A percentile compares a stretch with the other conserved stretches of the same genome.
These are phyloP conservation scores for Chlorella ohadii DNA, from an alignment of 139 green algal genomes.

Conservation along the genomic window DNA sequence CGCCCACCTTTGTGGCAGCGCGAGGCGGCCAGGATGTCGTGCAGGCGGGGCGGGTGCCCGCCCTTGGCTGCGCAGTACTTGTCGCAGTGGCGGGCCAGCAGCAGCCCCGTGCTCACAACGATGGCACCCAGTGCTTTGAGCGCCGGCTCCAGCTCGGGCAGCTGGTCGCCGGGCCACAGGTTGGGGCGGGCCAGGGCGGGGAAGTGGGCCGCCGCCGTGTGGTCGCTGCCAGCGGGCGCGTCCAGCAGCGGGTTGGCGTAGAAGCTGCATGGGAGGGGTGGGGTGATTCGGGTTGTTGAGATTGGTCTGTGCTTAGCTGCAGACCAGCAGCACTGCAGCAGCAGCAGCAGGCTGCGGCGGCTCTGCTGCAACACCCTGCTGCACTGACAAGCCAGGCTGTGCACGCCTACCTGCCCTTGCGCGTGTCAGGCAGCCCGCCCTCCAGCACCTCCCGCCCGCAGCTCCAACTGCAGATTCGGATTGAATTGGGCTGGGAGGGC, in stretches of 20 bases:
- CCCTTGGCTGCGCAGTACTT: constrained; percentile 22
- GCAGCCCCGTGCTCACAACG: constrained; percentile 60
- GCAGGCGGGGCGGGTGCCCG: constrained; percentile 1
- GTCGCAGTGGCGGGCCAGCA: constrained; percentile 64
- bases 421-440: constrained; percentile 58
- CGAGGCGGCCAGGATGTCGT: constrained; percentile 40
- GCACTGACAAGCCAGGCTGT: no score
- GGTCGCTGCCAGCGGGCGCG: not conserved
- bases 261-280: constrained; percentile 43
- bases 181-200: constrained; percentile 67
- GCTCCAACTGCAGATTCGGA: constrained; percentile 77
- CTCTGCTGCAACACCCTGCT: not conserved
- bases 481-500: constrained; percentile 25
- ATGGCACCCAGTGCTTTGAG: constrained; percentile 75
- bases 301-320: no score
- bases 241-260: constrained; percentile 79
- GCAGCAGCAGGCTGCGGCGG: no score
- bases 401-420: constrained; percentile 50
- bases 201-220: constrained; percentile 39
- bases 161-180: constrained; percentile 70
- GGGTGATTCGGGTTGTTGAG: not conserved
- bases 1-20: constrained; percentile 46
- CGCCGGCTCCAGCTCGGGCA: constrained; percentile 70
- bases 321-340: no score
- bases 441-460: constrained; percentile 72